Evolutionary conservation across 495 filamentous ascomycete species (phyloP), one percentile per base, ranked within the genome.

Genomic region (Tricharina praecox): DNA sequence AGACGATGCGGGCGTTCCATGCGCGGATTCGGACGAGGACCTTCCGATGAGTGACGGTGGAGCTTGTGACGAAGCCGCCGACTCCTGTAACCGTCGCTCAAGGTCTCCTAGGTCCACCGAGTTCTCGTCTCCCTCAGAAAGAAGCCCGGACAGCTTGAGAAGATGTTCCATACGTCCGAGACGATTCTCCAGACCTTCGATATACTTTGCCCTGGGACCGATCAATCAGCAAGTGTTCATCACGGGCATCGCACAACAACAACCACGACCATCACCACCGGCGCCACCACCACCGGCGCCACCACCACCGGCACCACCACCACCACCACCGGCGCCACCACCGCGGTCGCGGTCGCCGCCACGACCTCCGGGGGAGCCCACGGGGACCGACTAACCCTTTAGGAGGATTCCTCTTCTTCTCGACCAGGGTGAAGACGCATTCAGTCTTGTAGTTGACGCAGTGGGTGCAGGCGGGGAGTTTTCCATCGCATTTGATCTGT

Each of bases 371-470:
- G n/a, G n/a, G n/a, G n/a, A n/a, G n/a, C n/a, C n/a, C n/a, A n/a
- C n/a, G n/a, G n/a, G n/a, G n/a, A n/a, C n/a, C n/a, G n/a, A 53
- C 74, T 47, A 73, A 93, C 83, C 90, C 88, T 73, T 96, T 97
- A 5, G 90, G 90, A 15, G 90, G 90, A 69, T 82, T 88, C 49
- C 90, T 75, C 71, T 96, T 96, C 77, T 97, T 97, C 68, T 97
- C 90, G 19, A 95, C 86, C 57, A 93, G 85, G 4, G 90, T 96
- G 59, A 94, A 97, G 46, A 96, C 75, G 59, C 90, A 97, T 55
- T 95, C 87, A 7, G 85, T 93, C 70, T 94, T 95, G 70, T 96
- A 95, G 64, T 97, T 96, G 60, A 79, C 79, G 62, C 90, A 97
- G 64, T 97, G 92, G 13, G 85, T 85, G 65, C 90, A 97, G 48